Conservation (phyloP, 768 basidiomycete genomes). For the Xerocomellus chrysenteron region DNA sequence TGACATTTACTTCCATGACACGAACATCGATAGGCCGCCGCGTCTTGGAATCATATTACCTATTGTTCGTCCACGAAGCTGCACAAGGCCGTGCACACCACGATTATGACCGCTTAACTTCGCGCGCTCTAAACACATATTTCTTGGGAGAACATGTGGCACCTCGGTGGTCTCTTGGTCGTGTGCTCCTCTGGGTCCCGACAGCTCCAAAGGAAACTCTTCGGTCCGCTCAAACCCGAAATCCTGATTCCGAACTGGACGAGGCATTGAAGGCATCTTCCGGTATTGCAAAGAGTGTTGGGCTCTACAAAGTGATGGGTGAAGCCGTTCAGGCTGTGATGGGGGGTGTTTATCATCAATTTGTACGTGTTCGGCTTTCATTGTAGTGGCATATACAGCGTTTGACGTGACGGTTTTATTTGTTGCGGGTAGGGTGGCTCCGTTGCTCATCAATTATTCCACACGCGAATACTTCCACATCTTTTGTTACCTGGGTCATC, state of each 20-base stretch:
- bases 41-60: conserved; percentile 71
- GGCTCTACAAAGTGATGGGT: conserved; percentile 76
- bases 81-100: conserved; percentile 45
- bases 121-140: conserved; percentile 65
- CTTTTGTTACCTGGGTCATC: conserved; percentile 28
- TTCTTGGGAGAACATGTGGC: conserved; percentile 73
- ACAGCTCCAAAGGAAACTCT: conserved; percentile 43
- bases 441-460: conserved; percentile 33
- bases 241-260: conserved; percentile 27
- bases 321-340: conserved; percentile 73
- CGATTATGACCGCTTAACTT: conserved; percentile 57
- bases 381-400: conserved; percentile 11
- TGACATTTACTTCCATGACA: background rate
- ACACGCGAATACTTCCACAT: conserved; percentile 36
- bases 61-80: conserved; percentile 65
- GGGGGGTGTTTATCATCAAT: conserved; percentile 78
- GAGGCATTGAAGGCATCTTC: conserved; percentile 30
- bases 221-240: conserved; percentile 11
- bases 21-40: conserved; percentile 56
- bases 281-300: conserved; percentile 51
- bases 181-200: conserved; percentile 74
- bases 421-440: conserved; percentile 29
- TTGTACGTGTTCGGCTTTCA: conserved; percentile 49
- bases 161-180: conserved; percentile 70
- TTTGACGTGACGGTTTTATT: background rate